Conservation (phyloP, 805 yeast species). For the Clavispora santaluciae region DNA sequence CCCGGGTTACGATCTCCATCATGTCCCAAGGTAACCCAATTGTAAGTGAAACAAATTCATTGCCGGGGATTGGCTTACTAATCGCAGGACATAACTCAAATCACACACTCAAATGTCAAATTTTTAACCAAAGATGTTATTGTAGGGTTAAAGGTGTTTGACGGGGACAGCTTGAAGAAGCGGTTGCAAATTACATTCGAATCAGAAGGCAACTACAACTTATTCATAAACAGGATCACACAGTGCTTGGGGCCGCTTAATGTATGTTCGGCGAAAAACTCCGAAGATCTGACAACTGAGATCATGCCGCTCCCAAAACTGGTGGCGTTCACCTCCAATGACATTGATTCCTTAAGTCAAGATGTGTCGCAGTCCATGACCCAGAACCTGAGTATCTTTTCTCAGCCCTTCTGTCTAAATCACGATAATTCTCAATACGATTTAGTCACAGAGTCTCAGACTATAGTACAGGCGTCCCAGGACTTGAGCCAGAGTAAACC, state of each 20-base stretch:
- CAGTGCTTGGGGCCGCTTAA: constrained; percentile 10
- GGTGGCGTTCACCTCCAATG: background rate
- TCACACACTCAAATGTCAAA: constrained; percentile 11
- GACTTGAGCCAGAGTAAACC: background rate
- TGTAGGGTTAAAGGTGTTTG: constrained; percentile 15
- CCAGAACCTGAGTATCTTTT: background rate
- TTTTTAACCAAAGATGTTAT: constrained; percentile 15
- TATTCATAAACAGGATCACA: constrained; percentile 11
- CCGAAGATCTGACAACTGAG: background rate
- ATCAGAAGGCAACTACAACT: constrained; percentile 14
- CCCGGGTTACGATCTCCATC: constrained; percentile 11
- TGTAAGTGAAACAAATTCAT: constrained; percentile 7
- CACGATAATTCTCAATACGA: background rate
- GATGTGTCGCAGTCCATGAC: background rate
- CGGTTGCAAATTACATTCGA: constrained; percentile 15
- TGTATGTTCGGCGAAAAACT: background rate
- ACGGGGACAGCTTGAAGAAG: constrained; percentile 14
- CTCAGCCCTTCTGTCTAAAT: background rate
- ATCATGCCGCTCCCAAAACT: background rate
- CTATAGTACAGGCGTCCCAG: no score
- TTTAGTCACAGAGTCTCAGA: background rate
- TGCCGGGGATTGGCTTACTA: background rate
- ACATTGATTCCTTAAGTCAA: background rate
- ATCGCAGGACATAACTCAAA: constrained; percentile 12
- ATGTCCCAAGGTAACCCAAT: constrained; percentile 16